phyloP scores from a whole-genome alignment of 805 yeast species.

The Lipomyces mesembrius region DNA sequence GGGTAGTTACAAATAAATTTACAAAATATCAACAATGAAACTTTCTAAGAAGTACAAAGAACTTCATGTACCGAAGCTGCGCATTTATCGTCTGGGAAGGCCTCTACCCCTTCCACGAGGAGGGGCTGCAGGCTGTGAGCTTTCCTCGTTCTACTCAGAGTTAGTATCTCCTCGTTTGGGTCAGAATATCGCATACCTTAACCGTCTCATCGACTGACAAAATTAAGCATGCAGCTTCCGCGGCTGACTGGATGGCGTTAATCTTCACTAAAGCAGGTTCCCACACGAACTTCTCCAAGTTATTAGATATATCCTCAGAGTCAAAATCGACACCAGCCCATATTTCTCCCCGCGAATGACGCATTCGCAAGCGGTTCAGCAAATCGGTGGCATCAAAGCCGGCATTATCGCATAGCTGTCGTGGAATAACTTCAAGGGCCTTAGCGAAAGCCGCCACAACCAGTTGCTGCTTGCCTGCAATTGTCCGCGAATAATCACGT shows the following conservation, averaged over 20 bases:
- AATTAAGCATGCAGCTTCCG: constrained; percentile 93
- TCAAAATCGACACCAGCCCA: constrained; percentile 95
- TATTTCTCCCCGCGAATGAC: constrained; percentile 88
- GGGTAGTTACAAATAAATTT: not conserved
- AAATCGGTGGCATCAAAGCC: constrained; percentile 97
- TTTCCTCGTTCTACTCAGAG: constrained; percentile 46
- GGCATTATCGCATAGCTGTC: constrained; percentile 98
- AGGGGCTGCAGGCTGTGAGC: constrained; percentile 44
- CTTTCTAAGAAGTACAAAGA: not conserved
- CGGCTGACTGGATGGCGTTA: constrained; percentile 93
- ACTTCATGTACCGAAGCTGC: not conserved
- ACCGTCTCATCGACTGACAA: constrained; percentile 94
- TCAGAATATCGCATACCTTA: constrained; percentile 22
- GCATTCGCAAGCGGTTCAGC: constrained; percentile 85
- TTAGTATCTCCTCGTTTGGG: not conserved
- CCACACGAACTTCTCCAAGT: constrained; percentile 89
- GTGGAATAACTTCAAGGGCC: constrained; percentile 93
- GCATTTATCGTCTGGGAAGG: constrained; percentile 15
- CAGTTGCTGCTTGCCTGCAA: constrained; percentile 95
- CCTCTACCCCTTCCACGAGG: constrained; percentile 38
- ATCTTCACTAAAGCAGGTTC: constrained; percentile 94
- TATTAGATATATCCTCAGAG: constrained; percentile 77
- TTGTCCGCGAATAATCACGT: constrained; percentile 82
- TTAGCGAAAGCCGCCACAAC: constrained; percentile 91
- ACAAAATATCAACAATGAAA: not conserved